These are phyloP conservation scores for Chimonanthus praecox DNA, from an alignment of 164 flowering plant species.

Conservation along the genomic window DNA sequence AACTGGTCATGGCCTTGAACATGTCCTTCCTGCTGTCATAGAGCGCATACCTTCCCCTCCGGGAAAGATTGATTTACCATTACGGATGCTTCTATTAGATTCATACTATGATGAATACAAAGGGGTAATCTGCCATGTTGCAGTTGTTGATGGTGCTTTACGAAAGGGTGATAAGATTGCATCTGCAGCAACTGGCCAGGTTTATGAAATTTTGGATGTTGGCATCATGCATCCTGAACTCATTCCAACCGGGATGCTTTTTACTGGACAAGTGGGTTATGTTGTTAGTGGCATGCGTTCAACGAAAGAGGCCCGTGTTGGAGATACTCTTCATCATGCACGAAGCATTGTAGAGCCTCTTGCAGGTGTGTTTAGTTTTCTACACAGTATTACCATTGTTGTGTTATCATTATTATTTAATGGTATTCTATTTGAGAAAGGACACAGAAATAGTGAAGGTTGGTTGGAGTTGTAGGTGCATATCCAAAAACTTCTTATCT, in stretches of 20 bases:
- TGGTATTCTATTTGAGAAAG: too few species aligned
- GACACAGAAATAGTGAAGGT: too few species aligned
- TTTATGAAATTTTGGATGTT: conserved; percentile 77
- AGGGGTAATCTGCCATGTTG: conserved; percentile 98
- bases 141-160: conserved; percentile 88
- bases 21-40: conserved; percentile 90
- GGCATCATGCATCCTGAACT: conserved; percentile 98
- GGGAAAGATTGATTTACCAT: conserved; percentile 49
- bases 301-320: conserved; percentile 92
- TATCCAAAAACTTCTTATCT: too few species aligned
- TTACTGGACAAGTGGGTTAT: conserved; percentile 95
- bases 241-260: conserved; percentile 71
- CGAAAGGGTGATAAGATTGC: conserved; percentile 83
- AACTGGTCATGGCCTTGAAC: conserved; percentile 94
- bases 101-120: conserved; percentile 93
- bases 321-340: conserved; percentile 71
- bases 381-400: neutral
- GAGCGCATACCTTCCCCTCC: conserved; percentile 93
- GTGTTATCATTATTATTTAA: neutral
- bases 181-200: conserved; percentile 76
- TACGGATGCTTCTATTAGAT: conserved; percentile 93
- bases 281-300: conserved; percentile 94
- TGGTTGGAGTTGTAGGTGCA: too few species aligned
- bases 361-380: conserved; percentile 49
- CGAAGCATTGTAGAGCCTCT: conserved; percentile 61